Evolutionary conservation across 495 filamentous ascomycete species (phyloP), one percentile per base, ranked within the genome.

Genomic region (Penicillium angulare): DNA sequence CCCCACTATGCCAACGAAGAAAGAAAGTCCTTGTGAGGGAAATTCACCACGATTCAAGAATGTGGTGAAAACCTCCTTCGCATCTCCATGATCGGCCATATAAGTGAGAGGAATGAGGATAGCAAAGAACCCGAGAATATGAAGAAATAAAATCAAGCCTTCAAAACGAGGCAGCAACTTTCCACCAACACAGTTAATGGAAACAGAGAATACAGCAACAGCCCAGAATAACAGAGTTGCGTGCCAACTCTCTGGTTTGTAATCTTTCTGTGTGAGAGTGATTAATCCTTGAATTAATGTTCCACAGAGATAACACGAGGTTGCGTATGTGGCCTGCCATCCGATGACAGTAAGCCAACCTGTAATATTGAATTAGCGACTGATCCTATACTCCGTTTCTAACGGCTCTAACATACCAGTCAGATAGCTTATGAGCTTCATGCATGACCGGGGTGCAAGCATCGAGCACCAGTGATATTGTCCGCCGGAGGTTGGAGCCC

Each of bases 111-210:
- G 74, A 5, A 81, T 71, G 0, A 82, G 51, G 10, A 82, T 69
- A 7, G 66, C 78, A n/a, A 82, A 75, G 51, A 80, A 80, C 0
- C 75, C 79, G 2, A 75, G 49, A 1, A 82, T 55, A 27, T 82
- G 78, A 8, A 81, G 38, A 16, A 79, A 58, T 5, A 82, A 59
- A 7, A 80, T 68, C 1, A 73, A 47, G 2, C 61, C 64, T 46
- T 82, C 78, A 16, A 78, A 64, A 17, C 60, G 63, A 6, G 75
- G 71, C 17, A 81, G 59, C 1, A 67, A 16, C 7, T 54, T 69
- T 31, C 73, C 68, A 5, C 67, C 59, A 6, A 72, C 35, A 0
- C 64, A 61, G 55, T 80, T 81, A 56, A 77, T 13, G 5, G n/a
- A 36, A n/a, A 36, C 12, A n/a, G 5, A 36, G 16, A 17, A 5